These are phyloP conservation scores for Macaranga tanarius DNA, from an alignment of 441 rosid genomes.

Conservation along the genomic window DNA sequence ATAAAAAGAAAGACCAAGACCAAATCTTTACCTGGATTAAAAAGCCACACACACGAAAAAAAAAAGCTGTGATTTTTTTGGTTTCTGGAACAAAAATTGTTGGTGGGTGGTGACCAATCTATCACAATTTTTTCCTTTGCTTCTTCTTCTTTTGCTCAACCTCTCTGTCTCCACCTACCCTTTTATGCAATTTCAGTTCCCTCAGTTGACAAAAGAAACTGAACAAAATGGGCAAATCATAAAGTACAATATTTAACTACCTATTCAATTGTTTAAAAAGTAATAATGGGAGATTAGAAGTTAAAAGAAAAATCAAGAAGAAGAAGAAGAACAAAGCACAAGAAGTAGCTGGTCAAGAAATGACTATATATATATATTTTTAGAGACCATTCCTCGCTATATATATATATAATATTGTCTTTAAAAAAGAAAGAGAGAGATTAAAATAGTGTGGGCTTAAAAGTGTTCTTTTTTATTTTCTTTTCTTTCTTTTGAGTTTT, in stretches of 20 bases:
- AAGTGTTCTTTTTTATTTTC: background rate
- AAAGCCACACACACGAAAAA: background rate
- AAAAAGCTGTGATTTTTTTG: too few species aligned
- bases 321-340: background rate
- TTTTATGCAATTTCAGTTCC: constrained; percentile 8
- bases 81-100: constrained; percentile 14
- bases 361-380: background rate
- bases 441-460: constrained; percentile 9
- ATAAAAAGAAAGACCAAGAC: constrained; percentile 5
- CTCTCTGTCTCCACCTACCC: constrained; percentile 19
- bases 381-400: background rate
- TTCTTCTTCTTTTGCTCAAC: background rate
- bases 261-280: background rate
- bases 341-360: constrained; percentile 18
- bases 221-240: background rate
- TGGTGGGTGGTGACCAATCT: constrained; percentile 33
- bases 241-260: background rate
- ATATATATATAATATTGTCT: too few species aligned
- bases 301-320: constrained; percentile 19
- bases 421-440: background rate
- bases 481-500: constrained; percentile 7
- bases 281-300: constrained; percentile 4
- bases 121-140: background rate
- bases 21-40: constrained; percentile 36
- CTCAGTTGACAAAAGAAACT: constrained; percentile 16